These are phyloP conservation scores for Amylocarpus encephaloides DNA, from an alignment of 2,329 filamentous ascomycete genomes.

Conservation along the genomic window DNA sequence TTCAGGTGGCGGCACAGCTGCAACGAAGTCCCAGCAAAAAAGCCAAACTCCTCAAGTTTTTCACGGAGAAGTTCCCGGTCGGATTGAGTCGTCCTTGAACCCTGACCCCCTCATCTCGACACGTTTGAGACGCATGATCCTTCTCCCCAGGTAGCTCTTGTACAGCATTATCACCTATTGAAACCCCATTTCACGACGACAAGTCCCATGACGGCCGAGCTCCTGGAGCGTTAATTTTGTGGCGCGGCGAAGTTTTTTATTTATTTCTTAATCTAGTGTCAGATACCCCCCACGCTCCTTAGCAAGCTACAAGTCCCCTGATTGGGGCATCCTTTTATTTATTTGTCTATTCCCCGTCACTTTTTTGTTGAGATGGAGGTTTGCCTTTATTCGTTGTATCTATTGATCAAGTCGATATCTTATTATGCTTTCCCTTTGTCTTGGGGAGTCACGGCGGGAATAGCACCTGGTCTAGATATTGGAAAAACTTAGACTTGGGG, in stretches of 20 bases:
- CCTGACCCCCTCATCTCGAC: background rate
- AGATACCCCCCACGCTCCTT: slow-evolving; percentile 27
- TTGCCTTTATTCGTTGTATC: slow-evolving; percentile 2
- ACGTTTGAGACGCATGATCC: background rate
- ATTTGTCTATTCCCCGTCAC: slow-evolving; percentile 5
- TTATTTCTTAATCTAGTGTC: background rate
- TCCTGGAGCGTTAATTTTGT: background rate
- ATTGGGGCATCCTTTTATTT: background rate
- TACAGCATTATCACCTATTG: slow-evolving; percentile 6
- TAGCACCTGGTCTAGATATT: background rate
- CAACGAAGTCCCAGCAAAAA: slow-evolving; percentile 30
- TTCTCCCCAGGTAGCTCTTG: background rate
- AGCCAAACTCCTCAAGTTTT: slow-evolving; percentile 29
- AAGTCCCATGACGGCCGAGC: slow-evolving; percentile 2
- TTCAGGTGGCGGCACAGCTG: slow-evolving; percentile 29
- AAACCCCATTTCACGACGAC: slow-evolving; percentile 2
- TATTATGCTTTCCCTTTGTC: slow-evolving; percentile 1
- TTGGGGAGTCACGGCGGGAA: background rate
- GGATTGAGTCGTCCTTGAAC: slow-evolving; percentile 24
- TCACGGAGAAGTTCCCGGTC: slow-evolving; percentile 31
- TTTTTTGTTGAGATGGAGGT: background rate
- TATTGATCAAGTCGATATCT: slow-evolving; percentile 9
- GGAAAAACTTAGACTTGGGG: background rate
- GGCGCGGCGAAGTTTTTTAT: background rate
- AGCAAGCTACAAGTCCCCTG: slow-evolving; percentile 21